Evolutionary conservation across 352 stramenopile genomes (phyloP).

Genomic region (Phytopythium litorale): DNA sequence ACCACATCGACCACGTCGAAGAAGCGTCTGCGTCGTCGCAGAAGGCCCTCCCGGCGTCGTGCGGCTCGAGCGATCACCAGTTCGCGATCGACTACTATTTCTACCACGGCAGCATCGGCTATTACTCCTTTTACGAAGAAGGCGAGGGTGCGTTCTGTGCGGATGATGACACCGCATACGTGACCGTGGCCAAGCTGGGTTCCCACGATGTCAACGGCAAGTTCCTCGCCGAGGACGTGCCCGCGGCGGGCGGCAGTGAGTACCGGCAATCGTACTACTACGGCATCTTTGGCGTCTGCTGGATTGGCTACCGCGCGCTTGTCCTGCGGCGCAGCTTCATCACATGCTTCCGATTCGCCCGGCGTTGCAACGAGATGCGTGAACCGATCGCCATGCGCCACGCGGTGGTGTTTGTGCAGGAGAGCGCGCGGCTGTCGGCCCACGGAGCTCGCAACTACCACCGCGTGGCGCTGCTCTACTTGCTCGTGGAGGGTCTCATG

Average conservation of each 20-base stretch:
- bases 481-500: constrained; percentile 22
- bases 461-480: constrained; percentile 11
- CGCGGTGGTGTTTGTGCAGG: constrained; percentile 15
- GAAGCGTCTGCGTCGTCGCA: background rate
- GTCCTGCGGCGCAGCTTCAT: constrained; percentile 17
- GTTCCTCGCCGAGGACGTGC: constrained; percentile 11
- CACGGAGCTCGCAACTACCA: constrained; percentile 17
- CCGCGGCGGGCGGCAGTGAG: background rate
- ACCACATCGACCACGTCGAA: constrained; percentile 6
- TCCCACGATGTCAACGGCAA: constrained; percentile 15
- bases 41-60: background rate
- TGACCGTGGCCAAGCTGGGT: constrained; percentile 13
- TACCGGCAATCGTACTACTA: constrained; percentile 25
- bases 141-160: constrained; percentile 13
- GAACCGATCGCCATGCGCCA: background rate
- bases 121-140: constrained; percentile 17
- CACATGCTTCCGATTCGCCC: constrained; percentile 4
- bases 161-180: constrained; percentile 14
- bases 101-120: constrained; percentile 5
- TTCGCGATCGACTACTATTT: constrained; percentile 9
- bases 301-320: constrained; percentile 20
- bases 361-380: background rate
- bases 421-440: constrained; percentile 8
- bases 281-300: constrained; percentile 10
- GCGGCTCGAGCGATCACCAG: background rate